Evolutionary conservation across 176 grass and related monocot genomes (phyloP).

Genomic region (Dactylis glomerata): DNA sequence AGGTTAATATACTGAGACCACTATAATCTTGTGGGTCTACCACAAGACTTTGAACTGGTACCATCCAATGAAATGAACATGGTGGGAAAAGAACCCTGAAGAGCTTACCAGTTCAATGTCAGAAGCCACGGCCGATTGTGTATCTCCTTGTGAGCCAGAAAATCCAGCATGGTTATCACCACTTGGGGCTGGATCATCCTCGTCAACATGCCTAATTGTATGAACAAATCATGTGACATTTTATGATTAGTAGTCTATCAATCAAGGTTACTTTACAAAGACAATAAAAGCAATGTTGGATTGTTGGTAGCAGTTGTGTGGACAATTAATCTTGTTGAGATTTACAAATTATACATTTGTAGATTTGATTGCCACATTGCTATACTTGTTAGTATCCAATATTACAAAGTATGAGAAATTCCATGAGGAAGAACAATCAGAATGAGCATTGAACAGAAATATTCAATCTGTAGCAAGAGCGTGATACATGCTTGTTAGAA

Average conservation of each 20-base stretch:
- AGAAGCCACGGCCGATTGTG: constrained; percentile 37
- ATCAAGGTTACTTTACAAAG: constrained; percentile 20
- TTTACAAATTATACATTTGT: constrained; percentile 10
- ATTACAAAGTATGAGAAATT: constrained; percentile 11
- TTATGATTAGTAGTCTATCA: constrained; percentile 12
- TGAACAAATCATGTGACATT: constrained; percentile 22
- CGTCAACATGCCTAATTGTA: constrained; percentile 73
- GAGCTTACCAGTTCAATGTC: constrained; percentile 47
- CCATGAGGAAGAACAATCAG: not conserved
- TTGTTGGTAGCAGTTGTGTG: not conserved
- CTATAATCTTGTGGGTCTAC: not conserved
- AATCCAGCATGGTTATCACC: constrained; percentile 40
- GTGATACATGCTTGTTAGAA: not conserved
- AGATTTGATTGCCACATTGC: not conserved
- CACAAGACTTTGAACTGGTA: not conserved
- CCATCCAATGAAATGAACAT: constrained; percentile 19
- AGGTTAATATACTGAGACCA: constrained; percentile 8
- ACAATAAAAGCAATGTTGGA: constrained; percentile 20
- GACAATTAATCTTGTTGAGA: not conserved
- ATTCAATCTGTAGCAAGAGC: not conserved
- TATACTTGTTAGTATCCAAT: not conserved
- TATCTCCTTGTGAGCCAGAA: constrained; percentile 40
- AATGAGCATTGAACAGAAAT: constrained; percentile 14
- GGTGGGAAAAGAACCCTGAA: constrained; percentile 1
- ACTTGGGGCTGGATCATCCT: constrained; percentile 56